Conservation (phyloP, 306 rosid species). For the Dryas octopetala region DNA sequence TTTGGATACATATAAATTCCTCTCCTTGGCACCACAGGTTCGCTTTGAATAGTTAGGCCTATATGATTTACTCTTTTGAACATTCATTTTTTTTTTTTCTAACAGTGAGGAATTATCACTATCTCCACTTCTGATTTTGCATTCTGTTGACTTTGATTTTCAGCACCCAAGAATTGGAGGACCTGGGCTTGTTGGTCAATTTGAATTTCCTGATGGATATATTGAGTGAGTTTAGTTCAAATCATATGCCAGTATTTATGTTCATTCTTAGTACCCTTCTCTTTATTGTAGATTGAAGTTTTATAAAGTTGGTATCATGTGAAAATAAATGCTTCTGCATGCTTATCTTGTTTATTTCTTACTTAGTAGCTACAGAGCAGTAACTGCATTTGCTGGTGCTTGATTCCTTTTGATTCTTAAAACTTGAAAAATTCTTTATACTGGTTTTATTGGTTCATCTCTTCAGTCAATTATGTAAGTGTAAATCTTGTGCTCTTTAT, state of each 20-base stretch:
- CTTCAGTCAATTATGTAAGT: too few relatives aligned
- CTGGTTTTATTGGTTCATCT: too few relatives aligned
- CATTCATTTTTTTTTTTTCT: background rate
- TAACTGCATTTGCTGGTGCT: background rate
- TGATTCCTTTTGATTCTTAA: too few relatives aligned
- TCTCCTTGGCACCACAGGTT: constrained; percentile 86
- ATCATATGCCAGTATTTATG: background rate
- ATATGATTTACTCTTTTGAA: constrained; percentile 10
- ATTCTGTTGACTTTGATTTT: constrained; percentile 26
- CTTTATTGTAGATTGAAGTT: background rate
- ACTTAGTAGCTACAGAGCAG: constrained; percentile 1
- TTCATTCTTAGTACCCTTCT: background rate
- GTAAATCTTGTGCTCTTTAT: background rate
- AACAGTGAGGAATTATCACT: background rate
- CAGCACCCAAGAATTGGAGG: constrained; percentile 96
- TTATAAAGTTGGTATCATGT: background rate
- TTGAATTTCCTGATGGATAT: constrained; percentile 76
- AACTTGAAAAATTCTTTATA: too few relatives aligned
- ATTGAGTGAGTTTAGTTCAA: constrained; percentile 57
- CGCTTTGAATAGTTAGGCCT: constrained; percentile 21
- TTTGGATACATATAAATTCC: constrained; percentile 74
- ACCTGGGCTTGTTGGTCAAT: constrained; percentile 82
- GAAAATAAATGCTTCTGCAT: background rate
- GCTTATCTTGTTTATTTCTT: background rate
- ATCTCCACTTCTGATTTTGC: constrained; percentile 7